Conservation (phyloP, 352 stramenopile genomes). For the Globisporangium spinosum region DNA sequence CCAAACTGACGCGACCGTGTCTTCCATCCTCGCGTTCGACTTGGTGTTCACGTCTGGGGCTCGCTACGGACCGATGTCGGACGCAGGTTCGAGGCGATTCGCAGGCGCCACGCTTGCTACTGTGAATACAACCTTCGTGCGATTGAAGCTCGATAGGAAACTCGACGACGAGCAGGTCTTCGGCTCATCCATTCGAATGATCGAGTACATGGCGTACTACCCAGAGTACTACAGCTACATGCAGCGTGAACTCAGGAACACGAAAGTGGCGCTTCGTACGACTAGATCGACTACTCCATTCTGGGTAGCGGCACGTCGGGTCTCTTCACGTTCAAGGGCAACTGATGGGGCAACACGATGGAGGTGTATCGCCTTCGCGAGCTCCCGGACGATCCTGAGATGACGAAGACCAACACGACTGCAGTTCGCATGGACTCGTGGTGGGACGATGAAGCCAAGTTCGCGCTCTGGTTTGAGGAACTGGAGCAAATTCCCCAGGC, state of each 20-base stretch:
- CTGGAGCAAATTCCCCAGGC: conserved; percentile 24
- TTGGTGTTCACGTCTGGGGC: conserved; percentile 25
- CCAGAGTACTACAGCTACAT: conserved; percentile 34
- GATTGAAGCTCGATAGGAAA: conserved; percentile 29
- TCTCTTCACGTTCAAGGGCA: conserved; percentile 31
- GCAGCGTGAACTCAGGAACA: conserved; percentile 6
- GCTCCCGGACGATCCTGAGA: not conserved
- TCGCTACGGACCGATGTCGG: conserved; percentile 10
- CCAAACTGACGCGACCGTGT: conserved; percentile 19
- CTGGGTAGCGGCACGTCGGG: conserved; percentile 29
- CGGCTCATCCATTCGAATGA: conserved; percentile 26
- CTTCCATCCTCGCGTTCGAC: conserved; percentile 4
- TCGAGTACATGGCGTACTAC: conserved; percentile 28
- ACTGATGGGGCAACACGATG: conserved; percentile 37
- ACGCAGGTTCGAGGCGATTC: conserved; percentile 15
- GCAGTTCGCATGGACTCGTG: conserved; percentile 17
- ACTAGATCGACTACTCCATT: conserved; percentile 22
- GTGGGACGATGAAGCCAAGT: conserved; percentile 33
- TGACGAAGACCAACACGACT: not conserved
- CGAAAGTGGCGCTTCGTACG: not conserved
- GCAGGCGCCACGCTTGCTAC: conserved; percentile 15
- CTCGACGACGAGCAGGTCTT: conserved; percentile 18
- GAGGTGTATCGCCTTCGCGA: conserved; percentile 30
- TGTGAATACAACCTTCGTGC: conserved; percentile 12
- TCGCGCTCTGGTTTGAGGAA: conserved; percentile 27